Percentiles rank a stretch among this genome's conserved stretches.
Conservation (phyloP, 441 rosid genomes). For the Eruca vesicaria region DNA sequence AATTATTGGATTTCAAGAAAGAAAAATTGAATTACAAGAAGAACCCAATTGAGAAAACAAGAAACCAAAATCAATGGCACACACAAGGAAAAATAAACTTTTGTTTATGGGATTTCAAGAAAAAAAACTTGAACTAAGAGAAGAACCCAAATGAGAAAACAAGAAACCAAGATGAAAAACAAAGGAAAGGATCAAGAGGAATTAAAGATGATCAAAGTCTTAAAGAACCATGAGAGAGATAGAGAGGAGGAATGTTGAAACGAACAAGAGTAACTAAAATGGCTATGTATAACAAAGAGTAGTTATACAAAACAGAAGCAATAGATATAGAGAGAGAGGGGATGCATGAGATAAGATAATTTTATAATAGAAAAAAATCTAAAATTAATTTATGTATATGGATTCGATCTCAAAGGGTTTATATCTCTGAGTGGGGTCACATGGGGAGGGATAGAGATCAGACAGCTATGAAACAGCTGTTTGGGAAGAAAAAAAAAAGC, state of each 20-base stretch:
- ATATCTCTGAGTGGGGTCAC: slow-evolving; percentile 38
- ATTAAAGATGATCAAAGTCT: neutral
- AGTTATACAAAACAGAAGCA: slow-evolving; percentile 35
- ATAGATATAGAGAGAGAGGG: slow-evolving; percentile 6
- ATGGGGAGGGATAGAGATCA: slow-evolving; percentile 54
- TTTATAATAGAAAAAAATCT: slow-evolving; percentile 16
- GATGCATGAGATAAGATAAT: slow-evolving; percentile 28
- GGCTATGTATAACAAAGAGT: too few relatives aligned
- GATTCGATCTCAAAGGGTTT: slow-evolving; percentile 32
- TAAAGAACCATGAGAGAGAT: slow-evolving; percentile 17
- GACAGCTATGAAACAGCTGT: slow-evolving; percentile 80
- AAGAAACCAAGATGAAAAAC: neutral
- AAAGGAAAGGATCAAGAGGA: slow-evolving; percentile 4
- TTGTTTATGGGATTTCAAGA: neutral
- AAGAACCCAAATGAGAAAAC: slow-evolving; percentile 7
- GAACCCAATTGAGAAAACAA: slow-evolving; percentile 1
- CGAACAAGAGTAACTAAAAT: slow-evolving; percentile 24
- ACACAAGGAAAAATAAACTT: neutral
- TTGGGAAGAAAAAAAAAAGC: slow-evolving; percentile 11
- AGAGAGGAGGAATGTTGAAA: slow-evolving; percentile 27
- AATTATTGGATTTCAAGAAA: neutral
- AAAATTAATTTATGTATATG: slow-evolving; percentile 15
- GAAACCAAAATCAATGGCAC: neutral
- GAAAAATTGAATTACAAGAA: neutral
- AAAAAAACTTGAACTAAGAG: neutral